These are phyloP conservation scores for Pseudogymnoascus destructans DNA, from an alignment of 2,329 filamentous ascomycete genomes.

Conservation along the genomic window DNA sequence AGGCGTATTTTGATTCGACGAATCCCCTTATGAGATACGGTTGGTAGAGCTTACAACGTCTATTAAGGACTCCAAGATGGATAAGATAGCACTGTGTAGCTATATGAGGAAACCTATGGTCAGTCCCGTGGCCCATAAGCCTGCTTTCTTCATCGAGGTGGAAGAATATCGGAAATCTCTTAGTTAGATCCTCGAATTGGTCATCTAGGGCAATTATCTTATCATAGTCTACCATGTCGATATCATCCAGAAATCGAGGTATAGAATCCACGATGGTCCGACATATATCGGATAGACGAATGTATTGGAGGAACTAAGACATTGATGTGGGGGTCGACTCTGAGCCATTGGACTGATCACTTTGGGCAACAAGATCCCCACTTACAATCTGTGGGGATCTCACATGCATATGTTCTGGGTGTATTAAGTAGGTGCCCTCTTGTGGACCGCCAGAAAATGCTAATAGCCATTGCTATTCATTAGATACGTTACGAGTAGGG, in stretches of 20 bases:
- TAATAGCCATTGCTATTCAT: conserved; percentile 22
- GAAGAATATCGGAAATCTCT: conserved; percentile 27
- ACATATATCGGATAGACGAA: conserved; percentile 27
- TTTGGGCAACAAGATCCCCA: conserved; percentile 26
- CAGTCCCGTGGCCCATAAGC: conserved; percentile 5
- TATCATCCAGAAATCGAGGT: conserved; percentile 19
- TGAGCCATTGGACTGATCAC: conserved; percentile 18
- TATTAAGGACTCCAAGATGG: conserved; percentile 26
- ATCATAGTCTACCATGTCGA: conserved; percentile 22
- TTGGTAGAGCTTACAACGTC: conserved; percentile 29
- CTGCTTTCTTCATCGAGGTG: conserved; percentile 17
- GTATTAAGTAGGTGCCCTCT: conserved; percentile 28
- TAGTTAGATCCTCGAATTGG: conserved; percentile 24
- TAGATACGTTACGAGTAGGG: conserved; percentile 11
- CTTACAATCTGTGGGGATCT: conserved; percentile 27
- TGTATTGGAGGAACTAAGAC: conserved; percentile 29
- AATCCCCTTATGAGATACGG: conserved; percentile 26
- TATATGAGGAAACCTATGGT: conserved; percentile 15
- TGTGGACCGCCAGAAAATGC: conserved; percentile 26
- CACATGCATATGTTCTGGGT: conserved; percentile 29
- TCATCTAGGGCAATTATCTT: conserved; percentile 26
- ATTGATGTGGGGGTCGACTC: conserved; percentile 25
- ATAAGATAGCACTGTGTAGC: conserved; percentile 27
- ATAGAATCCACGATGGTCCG: conserved; percentile 27
- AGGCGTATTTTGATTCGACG: conserved; percentile 23